Evolutionary conservation across 441 rosid species (phyloP), one percentile per base, ranked within the genome.

Genomic region (Dalechampia spathulata): DNA sequence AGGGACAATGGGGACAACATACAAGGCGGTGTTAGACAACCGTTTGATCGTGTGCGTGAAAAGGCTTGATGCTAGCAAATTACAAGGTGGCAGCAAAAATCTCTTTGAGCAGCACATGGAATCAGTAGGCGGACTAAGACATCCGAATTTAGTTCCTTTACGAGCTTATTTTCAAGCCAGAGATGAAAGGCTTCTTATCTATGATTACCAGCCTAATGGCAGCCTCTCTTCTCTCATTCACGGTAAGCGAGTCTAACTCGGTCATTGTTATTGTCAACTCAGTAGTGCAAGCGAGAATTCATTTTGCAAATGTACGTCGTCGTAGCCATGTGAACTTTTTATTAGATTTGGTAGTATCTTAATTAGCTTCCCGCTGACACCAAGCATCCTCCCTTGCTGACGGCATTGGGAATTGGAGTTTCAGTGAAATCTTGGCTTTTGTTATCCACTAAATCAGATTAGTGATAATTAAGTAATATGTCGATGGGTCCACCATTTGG

Each of bases 171-270:
- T 80, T 52, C 95, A 85, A 70, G 85, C 92, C 0, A 76, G 75
- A 20, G 92, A 90, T 34, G 96, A 87, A 72, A 74, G 96, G 69
- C 95, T 87, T 36, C 78, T 87, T n/a, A 68, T 85, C 66, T 87
- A 75, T 42, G 92, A 85, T 49, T 87, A 83, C 58, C 96, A 87
- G 63, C 78, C 85, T 59, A 87, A 91, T 46, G 98, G 98, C 53
- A 87, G 98, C 60, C 90, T 91, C 71, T 81, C 72, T 78, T 83
- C 80, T 58, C 95, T 91, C 66, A 76, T 91, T 62, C 90, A 87
- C 19, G 96, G 98, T 90, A 78, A 49, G 68, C 43, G 16, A 38
- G 42, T 38, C 15, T 10, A 14, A 15, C 42, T 34, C 38, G 2
- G 38, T 34, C 10, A 3, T 3, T 6, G 38, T 1, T 34, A 8